Conservation (phyloP, 768 basidiomycete genomes). For the Lentinus tigrinus region DNA sequence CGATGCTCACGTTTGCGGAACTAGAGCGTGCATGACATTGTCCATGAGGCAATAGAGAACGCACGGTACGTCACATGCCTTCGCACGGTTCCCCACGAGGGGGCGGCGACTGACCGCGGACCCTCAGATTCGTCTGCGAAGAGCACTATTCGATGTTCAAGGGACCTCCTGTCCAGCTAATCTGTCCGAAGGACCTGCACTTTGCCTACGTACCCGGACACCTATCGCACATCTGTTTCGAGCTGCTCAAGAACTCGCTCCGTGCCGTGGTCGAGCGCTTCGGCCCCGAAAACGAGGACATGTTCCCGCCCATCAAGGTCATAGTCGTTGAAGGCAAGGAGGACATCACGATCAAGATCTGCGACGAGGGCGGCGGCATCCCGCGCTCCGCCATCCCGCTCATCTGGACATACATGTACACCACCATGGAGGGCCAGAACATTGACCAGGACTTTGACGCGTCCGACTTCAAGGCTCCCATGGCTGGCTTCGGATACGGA, state of each 20-base stretch:
- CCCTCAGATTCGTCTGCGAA: conserved; percentile 75
- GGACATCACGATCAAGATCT: conserved; percentile 99
- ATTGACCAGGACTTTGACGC: conserved; percentile 79
- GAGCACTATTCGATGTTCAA: conserved; percentile 94
- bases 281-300: conserved; percentile 76
- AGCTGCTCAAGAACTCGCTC: conserved; percentile 95
- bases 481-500: conserved; percentile 97
- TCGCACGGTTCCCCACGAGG: no score
- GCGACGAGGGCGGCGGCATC: conserved; percentile 96
- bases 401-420: conserved; percentile 99
- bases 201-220: conserved; percentile 98
- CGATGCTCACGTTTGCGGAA: neutral
- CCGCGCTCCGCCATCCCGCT: conserved; percentile 84
- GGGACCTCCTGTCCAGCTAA: conserved; percentile 93
- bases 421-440: conserved; percentile 71
- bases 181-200: conserved; percentile 81
- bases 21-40: conserved; percentile 92
- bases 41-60: conserved; percentile 98
- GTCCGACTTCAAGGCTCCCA: conserved; percentile 93
- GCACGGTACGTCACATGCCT: conserved; percentile 43
- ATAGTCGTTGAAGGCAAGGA: conserved; percentile 97
- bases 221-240: conserved; percentile 94
- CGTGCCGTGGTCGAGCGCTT: conserved; percentile 94
- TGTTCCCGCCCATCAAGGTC: conserved; percentile 89
- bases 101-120: neutral